phyloP scores from a whole-genome alignment of 257 asterid genomes.

The Gardenia jasminoides region DNA sequence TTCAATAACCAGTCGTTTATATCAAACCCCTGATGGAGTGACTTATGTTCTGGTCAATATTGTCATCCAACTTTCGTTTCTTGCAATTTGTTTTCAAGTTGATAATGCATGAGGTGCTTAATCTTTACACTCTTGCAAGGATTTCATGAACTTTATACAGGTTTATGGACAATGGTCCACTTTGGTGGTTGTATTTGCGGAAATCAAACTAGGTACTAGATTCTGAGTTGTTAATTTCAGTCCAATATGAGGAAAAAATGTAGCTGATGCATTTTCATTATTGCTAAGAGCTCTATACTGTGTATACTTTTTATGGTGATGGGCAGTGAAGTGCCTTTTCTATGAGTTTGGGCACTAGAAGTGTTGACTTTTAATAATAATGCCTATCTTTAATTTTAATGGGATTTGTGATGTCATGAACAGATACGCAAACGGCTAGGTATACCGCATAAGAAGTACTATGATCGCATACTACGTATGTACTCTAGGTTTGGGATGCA shows the following conservation, averaged over 20 bases:
- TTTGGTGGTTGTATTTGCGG: background rate
- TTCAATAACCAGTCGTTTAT: background rate
- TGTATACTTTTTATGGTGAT: background rate
- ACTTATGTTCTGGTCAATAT: background rate
- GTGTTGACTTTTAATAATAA: background rate
- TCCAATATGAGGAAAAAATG: background rate
- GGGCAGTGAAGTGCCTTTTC: constrained; percentile 2
- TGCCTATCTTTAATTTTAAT: background rate
- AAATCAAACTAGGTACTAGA: background rate
- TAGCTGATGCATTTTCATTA: background rate
- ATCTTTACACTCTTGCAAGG: background rate
- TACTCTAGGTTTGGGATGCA: constrained; percentile 67
- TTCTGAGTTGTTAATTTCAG: background rate
- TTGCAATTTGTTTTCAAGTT: background rate
- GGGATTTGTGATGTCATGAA: constrained; percentile 22
- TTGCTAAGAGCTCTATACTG: background rate
- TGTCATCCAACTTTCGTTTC: constrained; percentile 1
- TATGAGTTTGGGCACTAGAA: background rate
- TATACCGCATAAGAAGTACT: constrained; percentile 64
- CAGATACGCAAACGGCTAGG: constrained; percentile 86
- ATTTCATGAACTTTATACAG: background rate
- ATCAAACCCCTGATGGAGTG: background rate
- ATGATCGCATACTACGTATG: constrained; percentile 53
- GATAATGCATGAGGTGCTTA: background rate
- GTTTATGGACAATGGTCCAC: background rate